A percentile compares a stretch with the other conserved stretches of the same genome.
These are phyloP conservation scores for Candida boidinii DNA, from an alignment of 805 yeast species.

Conservation along the genomic window DNA sequence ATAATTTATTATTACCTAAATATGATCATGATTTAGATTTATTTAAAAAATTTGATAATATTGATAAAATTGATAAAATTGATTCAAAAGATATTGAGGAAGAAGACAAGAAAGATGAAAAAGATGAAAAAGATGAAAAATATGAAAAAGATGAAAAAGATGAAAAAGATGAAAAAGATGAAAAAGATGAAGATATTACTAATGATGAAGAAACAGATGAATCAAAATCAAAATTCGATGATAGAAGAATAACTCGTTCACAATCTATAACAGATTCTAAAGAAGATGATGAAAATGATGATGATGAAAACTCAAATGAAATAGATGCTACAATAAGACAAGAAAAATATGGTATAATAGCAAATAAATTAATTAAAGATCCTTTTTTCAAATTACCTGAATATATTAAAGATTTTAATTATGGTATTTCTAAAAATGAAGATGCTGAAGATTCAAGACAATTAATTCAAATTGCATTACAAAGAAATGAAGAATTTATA, in stretches of 20 bases:
- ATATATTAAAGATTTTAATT: conserved; percentile 36
- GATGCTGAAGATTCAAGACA: conserved; percentile 66
- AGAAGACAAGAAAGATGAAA: conserved; percentile 5
- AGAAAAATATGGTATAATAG: conserved; percentile 6
- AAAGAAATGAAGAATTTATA: conserved; percentile 80
- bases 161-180: conserved; percentile 15
- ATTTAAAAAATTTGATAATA: conserved; percentile 14
- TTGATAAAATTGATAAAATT: conserved; percentile 13
- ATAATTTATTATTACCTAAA: conserved; percentile 53
- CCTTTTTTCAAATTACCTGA: conserved; percentile 63
- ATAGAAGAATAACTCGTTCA: conserved; percentile 10
- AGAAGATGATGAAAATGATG: neutral
- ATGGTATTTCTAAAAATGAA: conserved; percentile 38
- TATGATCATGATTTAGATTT: conserved; percentile 57
- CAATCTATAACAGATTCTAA: neutral
- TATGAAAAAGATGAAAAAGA: conserved; percentile 1
- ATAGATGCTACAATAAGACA: conserved; percentile 1
- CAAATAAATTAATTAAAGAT: conserved; percentile 26
- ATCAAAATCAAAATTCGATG: conserved; percentile 5
- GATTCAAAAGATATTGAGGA: conserved; percentile 1
- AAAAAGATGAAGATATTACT: conserved; percentile 14
- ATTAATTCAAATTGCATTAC: conserved; percentile 68
- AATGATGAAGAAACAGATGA: conserved; percentile 10
- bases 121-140: conserved; percentile 3
- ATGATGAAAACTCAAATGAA: conserved; percentile 6